Conservation (phyloP, 2,329 filamentous ascomycete species). For the Xylariaceae sp. region DNA sequence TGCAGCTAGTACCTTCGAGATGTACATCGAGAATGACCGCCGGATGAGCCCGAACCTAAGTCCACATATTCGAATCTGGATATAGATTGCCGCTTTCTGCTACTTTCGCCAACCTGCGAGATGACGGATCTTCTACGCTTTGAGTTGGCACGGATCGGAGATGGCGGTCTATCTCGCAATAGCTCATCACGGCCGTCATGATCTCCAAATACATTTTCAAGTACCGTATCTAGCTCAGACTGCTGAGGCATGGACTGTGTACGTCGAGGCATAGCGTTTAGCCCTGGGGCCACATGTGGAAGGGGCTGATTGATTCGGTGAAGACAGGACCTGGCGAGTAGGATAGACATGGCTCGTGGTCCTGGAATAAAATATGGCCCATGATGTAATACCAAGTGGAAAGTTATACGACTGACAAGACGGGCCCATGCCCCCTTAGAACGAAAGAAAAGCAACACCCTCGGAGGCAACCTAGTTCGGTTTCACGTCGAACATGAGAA, state of each 20-base stretch:
- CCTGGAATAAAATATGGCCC: neutral
- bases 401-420: too few species aligned
- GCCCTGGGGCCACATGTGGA: neutral
- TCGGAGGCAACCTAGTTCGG: too few species aligned
- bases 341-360: neutral
- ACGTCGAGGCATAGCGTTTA: slow-evolving; percentile 8
- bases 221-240: neutral
- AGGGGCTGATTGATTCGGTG: slow-evolving; percentile 1
- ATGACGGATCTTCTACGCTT: slow-evolving; percentile 15
- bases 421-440: too few species aligned
- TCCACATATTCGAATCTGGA: too few species aligned
- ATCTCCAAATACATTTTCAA: neutral
- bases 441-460: too few species aligned
- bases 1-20: slow-evolving; percentile 3
- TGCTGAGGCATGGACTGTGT: slow-evolving; percentile 6
- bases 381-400: too few species aligned
- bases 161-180: slow-evolving; percentile 1
- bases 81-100: too few species aligned
- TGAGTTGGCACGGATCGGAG: slow-evolving; percentile 15
- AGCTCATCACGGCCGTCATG: neutral
- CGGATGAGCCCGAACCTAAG: too few species aligned
- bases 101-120: neutral
- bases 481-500: too few species aligned
- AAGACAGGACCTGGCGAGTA: neutral
- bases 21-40: too few species aligned